These are phyloP conservation scores for Rhododendron kiyosumense DNA, from an alignment of 148 eudicot genomes.

Conservation along the genomic window DNA sequence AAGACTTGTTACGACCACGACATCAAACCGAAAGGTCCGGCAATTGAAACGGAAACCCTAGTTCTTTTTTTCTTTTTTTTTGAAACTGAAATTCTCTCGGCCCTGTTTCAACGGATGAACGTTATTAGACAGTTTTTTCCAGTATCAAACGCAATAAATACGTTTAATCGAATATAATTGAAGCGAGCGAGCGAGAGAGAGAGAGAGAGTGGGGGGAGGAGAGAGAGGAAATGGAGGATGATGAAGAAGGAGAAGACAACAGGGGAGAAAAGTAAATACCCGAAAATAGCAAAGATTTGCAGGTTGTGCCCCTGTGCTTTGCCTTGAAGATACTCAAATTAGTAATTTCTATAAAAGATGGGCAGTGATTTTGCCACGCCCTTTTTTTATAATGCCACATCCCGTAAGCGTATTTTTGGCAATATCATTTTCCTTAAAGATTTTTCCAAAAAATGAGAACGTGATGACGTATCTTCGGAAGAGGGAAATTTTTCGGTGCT, in stretches of 20 bases:
- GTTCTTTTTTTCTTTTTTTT: no score
- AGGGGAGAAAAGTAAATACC: background rate
- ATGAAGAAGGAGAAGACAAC: background rate
- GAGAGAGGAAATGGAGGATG: background rate
- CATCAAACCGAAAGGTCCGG: background rate
- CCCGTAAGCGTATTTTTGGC: no score
- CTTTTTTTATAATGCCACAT: no score
- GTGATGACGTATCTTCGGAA: background rate
- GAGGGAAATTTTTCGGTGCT: background rate
- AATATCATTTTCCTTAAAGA: background rate
- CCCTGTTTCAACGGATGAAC: constrained; percentile 4
- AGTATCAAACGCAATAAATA: background rate
- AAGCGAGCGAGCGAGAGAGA: background rate
- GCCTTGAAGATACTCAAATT: constrained; percentile 7
- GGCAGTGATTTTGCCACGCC: no score
- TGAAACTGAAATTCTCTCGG: background rate
- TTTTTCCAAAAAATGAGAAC: background rate
- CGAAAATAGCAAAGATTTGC: constrained; percentile 16
- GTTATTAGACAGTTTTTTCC: background rate
- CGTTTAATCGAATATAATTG: background rate
- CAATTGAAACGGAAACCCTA: background rate
- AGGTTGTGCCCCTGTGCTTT: background rate
- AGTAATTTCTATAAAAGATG: background rate
- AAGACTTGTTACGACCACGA: background rate
- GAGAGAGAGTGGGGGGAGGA: background rate